Percentiles rank a stretch among this genome's conserved stretches.
Conservation (phyloP, 495 filamentous ascomycete genomes). For the Staphylotrichum longicolle region DNA sequence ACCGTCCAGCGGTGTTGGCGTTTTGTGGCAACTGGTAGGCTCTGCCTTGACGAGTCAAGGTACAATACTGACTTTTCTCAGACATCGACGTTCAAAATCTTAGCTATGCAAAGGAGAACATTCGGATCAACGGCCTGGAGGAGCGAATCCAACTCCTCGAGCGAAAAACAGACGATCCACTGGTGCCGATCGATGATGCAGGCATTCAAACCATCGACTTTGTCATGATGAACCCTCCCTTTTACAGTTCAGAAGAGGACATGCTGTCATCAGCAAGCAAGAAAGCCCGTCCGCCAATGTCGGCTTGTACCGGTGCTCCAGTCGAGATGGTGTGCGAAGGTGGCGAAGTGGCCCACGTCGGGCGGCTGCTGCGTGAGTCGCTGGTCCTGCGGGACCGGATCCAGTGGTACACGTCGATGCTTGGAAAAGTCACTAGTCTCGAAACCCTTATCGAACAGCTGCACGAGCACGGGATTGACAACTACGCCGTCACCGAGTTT, state of each 20-base stretch:
- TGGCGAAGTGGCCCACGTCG: constrained; percentile 79
- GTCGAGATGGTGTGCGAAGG: constrained; percentile 86
- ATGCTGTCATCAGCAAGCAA: constrained; percentile 60
- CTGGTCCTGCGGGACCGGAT: constrained; percentile 56
- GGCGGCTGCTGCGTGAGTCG: constrained; percentile 73
- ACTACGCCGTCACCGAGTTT: constrained; percentile 82
- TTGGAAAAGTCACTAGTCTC: constrained; percentile 78
- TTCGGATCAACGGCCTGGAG: constrained; percentile 60
- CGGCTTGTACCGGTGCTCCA: constrained; percentile 76
- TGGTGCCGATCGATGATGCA: constrained; percentile 62
- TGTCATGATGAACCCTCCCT: constrained; percentile 92
- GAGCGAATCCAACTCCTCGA: constrained; percentile 62
- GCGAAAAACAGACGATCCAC: constrained; percentile 47
- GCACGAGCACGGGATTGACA: constrained; percentile 57
- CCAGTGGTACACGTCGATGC: constrained; percentile 89
- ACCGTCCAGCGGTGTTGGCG: constrained; percentile 68
- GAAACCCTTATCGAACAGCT: constrained; percentile 61
- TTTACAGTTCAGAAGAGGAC: constrained; percentile 73
- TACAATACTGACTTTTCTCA: constrained; percentile 17
- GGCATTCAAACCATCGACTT: constrained; percentile 69
- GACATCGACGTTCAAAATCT: constrained; percentile 79
- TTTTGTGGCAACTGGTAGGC: constrained; percentile 66
- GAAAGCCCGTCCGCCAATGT: constrained; percentile 68
- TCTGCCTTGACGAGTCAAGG: constrained; percentile 10
- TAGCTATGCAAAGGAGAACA: constrained; percentile 60